Evolutionary conservation across 768 basidiomycete species (phyloP).

Genomic region (Amanita polypyramis): DNA sequence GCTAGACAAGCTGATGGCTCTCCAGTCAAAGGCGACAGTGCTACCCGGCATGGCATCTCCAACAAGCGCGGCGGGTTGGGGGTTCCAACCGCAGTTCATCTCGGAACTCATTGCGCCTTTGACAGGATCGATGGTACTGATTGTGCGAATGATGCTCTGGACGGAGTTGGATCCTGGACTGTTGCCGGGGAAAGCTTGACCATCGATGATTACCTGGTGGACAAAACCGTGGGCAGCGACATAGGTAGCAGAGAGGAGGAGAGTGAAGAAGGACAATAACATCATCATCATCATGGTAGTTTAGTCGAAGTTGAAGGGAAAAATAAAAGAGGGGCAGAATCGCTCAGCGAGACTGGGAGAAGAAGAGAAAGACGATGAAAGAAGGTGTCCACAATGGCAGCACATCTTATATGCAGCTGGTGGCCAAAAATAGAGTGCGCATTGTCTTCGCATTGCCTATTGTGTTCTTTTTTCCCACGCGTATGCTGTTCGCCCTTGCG

Average conservation of each 20-base stretch:
- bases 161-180: constrained; percentile 17
- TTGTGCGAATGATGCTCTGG: constrained; percentile 32
- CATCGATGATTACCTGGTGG: constrained; percentile 26
- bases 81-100: constrained; percentile 38
- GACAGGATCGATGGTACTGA: constrained; percentile 24
- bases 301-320: no score
- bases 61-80: constrained; percentile 29
- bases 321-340: not conserved
- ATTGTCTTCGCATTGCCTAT: no score
- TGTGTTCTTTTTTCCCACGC: no score
- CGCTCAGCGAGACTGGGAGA: constrained; percentile 3
- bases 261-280: constrained; percentile 16
- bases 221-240: constrained; percentile 38
- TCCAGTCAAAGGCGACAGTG: constrained; percentile 33
- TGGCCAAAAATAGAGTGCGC: no score
- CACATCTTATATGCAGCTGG: no score
- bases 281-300: constrained; percentile 17
- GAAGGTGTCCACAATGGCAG: no score
- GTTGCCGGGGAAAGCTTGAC: constrained; percentile 27
- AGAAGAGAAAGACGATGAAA: not conserved
- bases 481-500: no score
- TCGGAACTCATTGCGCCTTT: constrained; percentile 32
- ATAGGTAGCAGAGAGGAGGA: constrained; percentile 23
- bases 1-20: constrained; percentile 17
- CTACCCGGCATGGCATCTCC: constrained; percentile 38